Percentiles rank a stretch among this genome's conserved stretches.
phyloP scores from a whole-genome alignment of 129 eudicot genomes.

The Pulicaria dysenterica region DNA sequence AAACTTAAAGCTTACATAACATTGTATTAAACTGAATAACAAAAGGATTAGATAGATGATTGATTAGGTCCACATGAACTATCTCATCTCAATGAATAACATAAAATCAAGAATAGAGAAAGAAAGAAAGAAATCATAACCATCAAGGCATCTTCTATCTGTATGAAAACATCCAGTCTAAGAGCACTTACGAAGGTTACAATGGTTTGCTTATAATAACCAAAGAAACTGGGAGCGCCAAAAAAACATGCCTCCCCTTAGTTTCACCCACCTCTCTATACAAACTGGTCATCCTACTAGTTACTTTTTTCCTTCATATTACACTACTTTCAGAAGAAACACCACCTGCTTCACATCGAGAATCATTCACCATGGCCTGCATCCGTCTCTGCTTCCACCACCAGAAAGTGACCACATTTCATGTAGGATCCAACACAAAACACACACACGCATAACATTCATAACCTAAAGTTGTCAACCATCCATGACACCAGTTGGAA shows the following conservation, averaged over 20 bases:
- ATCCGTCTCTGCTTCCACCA: conserved; percentile 2
- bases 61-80: background rate
- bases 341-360: background rate
- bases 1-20: too few relatives aligned
- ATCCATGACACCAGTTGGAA: conserved; percentile 25
- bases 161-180: conserved; percentile 18
- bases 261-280: conserved; percentile 33
- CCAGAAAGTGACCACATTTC: conserved; percentile 20
- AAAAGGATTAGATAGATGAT: background rate
- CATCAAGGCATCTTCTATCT: background rate
- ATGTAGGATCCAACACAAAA: conserved; percentile 11
- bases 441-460: conserved; percentile 13
- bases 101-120: background rate
- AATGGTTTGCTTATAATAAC: conserved; percentile 8
- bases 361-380: conserved; percentile 23
- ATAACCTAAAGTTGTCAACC: conserved; percentile 25
- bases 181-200: conserved; percentile 17
- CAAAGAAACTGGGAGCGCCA: conserved; percentile 26
- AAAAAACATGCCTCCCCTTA: conserved; percentile 42
- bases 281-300: conserved; percentile 27
- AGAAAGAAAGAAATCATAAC: background rate
- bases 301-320: conserved; percentile 6
- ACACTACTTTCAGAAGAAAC: conserved; percentile 13
- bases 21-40: background rate
- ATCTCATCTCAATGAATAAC: conserved; percentile 7